These are phyloP conservation scores for Candida methanosorbosa DNA, from an alignment of 805 yeast genomes.

Conservation along the genomic window DNA sequence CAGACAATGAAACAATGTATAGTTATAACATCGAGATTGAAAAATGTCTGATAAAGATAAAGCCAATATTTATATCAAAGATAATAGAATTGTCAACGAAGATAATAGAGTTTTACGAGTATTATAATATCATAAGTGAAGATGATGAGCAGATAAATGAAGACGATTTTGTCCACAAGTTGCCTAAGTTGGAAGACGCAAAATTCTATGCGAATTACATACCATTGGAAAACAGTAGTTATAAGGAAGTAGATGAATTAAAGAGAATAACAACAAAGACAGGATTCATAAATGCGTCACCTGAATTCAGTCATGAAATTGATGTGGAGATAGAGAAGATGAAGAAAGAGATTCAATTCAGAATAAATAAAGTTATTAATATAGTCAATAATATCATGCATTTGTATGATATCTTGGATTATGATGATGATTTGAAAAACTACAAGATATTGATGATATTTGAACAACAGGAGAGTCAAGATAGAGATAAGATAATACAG, in stretches of 20 bases:
- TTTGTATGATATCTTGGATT: conserved; percentile 1
- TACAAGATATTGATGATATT: conserved; percentile 1
- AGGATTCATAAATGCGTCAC: conserved; percentile 18
- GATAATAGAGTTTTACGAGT: conserved; percentile 14
- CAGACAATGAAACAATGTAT: conserved; percentile 13
- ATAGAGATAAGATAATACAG: conserved; percentile 10
- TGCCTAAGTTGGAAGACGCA: conserved; percentile 19
- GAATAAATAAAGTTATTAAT: conserved; percentile 12
- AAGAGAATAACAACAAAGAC: conserved; percentile 17
- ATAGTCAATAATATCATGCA: conserved; percentile 3
- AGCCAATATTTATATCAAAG: conserved; percentile 17
- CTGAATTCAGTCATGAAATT: conserved; percentile 14
- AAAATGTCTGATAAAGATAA: conserved; percentile 11
- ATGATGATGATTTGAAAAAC: conserved; percentile 1
- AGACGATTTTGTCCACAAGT: conserved; percentile 7
- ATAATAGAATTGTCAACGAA: conserved; percentile 13
- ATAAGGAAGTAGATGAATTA: conserved; percentile 15
- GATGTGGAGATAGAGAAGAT: conserved; percentile 20
- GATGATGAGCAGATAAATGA: conserved; percentile 3
- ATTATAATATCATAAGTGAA: conserved; percentile 14
- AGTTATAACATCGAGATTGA: conserved; percentile 14
- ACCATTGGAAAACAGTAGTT: conserved; percentile 4
- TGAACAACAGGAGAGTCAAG: conserved; percentile 7
- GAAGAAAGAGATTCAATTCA: conserved; percentile 13
- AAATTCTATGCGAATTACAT: conserved; percentile 2